These are phyloP conservation scores for Serendipita vermifera DNA, from an alignment of 768 basidiomycete genomes.

Conservation along the genomic window DNA sequence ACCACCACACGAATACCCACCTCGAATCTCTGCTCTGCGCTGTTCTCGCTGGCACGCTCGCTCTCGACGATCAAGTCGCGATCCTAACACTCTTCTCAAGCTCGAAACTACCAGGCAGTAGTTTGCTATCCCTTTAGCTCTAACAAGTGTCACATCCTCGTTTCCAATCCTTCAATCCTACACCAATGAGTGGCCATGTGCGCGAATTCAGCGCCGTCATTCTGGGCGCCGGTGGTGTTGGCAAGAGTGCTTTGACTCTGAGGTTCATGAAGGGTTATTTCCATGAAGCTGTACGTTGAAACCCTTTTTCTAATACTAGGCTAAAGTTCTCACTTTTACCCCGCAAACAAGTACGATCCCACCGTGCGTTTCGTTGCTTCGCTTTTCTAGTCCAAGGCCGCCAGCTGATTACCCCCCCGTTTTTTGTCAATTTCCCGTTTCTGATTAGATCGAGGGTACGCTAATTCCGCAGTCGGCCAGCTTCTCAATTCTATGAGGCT, in stretches of 20 bases:
- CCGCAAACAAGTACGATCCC: neutral
- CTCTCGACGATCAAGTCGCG: too few species aligned
- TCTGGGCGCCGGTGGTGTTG: constrained; percentile 78
- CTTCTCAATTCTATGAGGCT: constrained; percentile 12
- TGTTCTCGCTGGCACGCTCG: too few species aligned
- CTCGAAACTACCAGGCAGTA: too few species aligned
- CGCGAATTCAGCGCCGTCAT: constrained; percentile 66
- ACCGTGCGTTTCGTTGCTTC: constrained; percentile 4
- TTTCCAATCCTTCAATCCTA: too few species aligned
- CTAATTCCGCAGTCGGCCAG: constrained; percentile 4
- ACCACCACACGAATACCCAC: too few species aligned
- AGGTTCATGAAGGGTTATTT: constrained; percentile 24
- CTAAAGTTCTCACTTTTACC: neutral
- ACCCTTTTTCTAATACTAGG: constrained; percentile 42
- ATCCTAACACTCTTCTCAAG: too few species aligned
- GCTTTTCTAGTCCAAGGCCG: neutral
- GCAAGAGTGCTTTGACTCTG: constrained; percentile 75
- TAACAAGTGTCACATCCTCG: too few species aligned
- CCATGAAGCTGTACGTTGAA: constrained; percentile 43
- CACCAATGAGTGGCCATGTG: too few species aligned
- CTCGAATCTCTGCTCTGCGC: too few species aligned
- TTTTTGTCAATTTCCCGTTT: neutral
- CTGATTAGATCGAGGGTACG: constrained; percentile 56
- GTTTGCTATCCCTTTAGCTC: too few species aligned
- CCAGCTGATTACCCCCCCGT: neutral